Base-by-base conservation (phyloP, 257 asterid genomes). In the Haberlea rhodopensis region DNA sequence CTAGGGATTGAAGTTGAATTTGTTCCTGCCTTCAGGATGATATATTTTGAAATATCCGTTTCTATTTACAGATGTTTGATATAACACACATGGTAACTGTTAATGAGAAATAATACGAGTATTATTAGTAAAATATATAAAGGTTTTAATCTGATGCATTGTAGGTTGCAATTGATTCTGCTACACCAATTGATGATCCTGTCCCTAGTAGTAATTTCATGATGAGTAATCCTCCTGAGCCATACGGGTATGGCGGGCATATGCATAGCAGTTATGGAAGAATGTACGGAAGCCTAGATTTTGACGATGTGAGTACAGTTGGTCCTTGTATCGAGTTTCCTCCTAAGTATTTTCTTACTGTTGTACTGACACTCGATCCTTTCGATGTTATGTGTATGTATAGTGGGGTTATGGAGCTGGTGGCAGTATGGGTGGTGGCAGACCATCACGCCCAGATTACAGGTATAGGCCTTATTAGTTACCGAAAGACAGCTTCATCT, bases 101-200 rank as follows among this genome's bases (percentile, higher is more conserved):
- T 1, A 11, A 56, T 3, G 29, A 24, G 64, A 10, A 45, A 51
- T 15, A 54, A 53, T 18, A 28, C 20, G 21, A 20, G 72, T 62
- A 20, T n/a, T 8, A 25, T 16, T 55, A 26, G n/a, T n/a, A n/a
- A n/a, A n/a, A n/a, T n/a, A 58, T 58, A 13, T 48, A 1, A 26
- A 62, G 37, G 24, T 23, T 60, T 62, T 69, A 18, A 31, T 57
- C 31, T 24, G 20, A 21, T 67, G 62, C 32, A 53, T 67, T 78
- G 59, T 77, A 90, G 97, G 96, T 94, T 70, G 99, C 99, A 52
- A 94, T 94, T 63, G 99, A 94, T 82, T 90, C 99, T 59, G 97
- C 99, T 57, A 94, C 99, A 27, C 97, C 97, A 19, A 48, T 94
- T 79, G 99, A 94, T 74, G 99, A 90, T 76, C 90, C 91, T 63